These are phyloP conservation scores for Pseudoturritis turrita DNA, from an alignment of 345 rosid genomes.

Conservation along the genomic window DNA sequence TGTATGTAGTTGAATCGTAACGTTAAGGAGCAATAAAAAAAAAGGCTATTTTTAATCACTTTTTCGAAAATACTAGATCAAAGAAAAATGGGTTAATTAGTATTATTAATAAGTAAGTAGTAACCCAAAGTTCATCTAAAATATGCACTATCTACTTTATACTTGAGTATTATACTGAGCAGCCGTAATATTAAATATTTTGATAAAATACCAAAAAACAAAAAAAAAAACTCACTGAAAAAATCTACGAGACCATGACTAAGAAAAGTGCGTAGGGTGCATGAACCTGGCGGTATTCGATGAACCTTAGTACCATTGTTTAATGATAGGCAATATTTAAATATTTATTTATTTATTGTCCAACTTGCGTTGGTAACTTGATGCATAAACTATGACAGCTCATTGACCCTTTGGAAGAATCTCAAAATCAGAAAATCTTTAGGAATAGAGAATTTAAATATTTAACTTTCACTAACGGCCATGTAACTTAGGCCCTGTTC, in stretches of 20 bases:
- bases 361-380: conserved; percentile 26
- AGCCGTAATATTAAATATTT: not conserved
- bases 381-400: conserved; percentile 14
- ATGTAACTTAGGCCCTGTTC: no score
- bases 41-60: not conserved
- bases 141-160: not conserved
- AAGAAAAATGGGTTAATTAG: not conserved
- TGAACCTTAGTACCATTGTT: conserved; percentile 11
- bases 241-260: conserved; percentile 5
- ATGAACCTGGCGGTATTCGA: conserved; percentile 24
- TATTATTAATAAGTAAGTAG: not conserved
- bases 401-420: conserved; percentile 9
- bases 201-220: not conserved
- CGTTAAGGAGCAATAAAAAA: not conserved
- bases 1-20: not conserved
- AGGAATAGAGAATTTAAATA: not conserved
- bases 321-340: not conserved
- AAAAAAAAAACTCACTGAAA: not conserved
- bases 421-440: not conserved
- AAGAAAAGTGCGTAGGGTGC: conserved; percentile 3
- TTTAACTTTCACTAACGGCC: not conserved
- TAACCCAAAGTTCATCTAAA: not conserved
- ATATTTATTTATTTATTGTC: conserved; percentile 11
- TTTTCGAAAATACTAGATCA: not conserved
- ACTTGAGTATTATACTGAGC: not conserved